Percentiles rank a stretch among this genome's conserved stretches.
Conservation (phyloP, 2,329 filamentous ascomycete genomes). For the Epichloe coenophiala region DNA sequence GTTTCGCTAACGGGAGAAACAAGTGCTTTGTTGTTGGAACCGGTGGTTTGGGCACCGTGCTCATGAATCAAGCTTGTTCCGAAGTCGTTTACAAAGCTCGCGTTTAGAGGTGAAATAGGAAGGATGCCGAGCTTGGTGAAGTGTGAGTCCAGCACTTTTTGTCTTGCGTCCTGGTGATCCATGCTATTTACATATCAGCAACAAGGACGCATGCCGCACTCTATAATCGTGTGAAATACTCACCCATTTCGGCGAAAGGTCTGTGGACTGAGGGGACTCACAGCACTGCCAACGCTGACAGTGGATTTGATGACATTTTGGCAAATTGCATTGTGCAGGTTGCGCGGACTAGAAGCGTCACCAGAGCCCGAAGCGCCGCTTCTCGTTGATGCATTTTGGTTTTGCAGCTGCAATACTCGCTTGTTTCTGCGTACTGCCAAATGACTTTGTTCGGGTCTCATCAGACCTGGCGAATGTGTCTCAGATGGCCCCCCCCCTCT, state of each 20-base stretch:
- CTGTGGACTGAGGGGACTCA: neutral
- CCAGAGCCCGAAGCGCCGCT: neutral
- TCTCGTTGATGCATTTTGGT: neutral
- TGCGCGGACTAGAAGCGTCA: neutral
- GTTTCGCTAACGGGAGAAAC: neutral
- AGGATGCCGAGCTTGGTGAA: neutral
- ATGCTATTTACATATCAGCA: neutral
- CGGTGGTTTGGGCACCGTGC: neutral
- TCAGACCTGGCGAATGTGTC: neutral
- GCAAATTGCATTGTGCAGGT: no score
- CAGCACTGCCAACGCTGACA: neutral
- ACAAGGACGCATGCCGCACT: neutral
- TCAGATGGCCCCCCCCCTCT: neutral
- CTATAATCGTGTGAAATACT: neutral
- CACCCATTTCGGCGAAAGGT: neutral
- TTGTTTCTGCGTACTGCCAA: neutral
- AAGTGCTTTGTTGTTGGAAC: neutral
- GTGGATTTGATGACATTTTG: neutral
- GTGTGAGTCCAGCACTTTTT: neutral
- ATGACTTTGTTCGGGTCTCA: neutral
- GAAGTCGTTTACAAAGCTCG: conserved; percentile 8
- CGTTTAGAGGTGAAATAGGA: neutral
- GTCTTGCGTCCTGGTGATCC: neutral
- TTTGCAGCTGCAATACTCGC: neutral
- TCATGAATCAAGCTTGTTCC: neutral